Conservation (phyloP, 495 filamentous ascomycete genomes). For the Annulohypoxylon maeteangense region DNA sequence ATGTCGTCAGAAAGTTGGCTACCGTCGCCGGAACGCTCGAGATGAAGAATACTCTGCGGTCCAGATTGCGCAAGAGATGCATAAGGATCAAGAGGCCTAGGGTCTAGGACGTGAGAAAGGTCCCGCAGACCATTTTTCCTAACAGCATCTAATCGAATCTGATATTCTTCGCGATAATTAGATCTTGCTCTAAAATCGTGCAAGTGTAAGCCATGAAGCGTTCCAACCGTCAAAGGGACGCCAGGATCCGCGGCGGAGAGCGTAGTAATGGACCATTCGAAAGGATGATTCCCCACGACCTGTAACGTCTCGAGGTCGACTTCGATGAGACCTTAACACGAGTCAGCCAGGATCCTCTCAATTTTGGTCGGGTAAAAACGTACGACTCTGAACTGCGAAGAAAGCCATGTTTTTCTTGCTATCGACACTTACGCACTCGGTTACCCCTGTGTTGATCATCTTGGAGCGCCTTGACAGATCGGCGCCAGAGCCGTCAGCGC, state of each 20-base stretch:
- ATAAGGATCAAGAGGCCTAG: conserved; percentile 63
- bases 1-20: conserved; percentile 69
- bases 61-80: conserved; percentile 83
- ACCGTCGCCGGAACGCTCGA: conserved; percentile 64
- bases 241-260: conserved; percentile 79
- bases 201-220: conserved; percentile 82
- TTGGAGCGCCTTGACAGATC: conserved; percentile 55
- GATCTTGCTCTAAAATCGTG: conserved; percentile 73
- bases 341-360: conserved; percentile 38
- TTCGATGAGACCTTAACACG: conserved; percentile 70
- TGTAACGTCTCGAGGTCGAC: conserved; percentile 83
- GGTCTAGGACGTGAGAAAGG: conserved; percentile 47
- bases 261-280: conserved; percentile 84
- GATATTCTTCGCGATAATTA: conserved; percentile 29
- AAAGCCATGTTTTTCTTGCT: conserved; percentile 74
- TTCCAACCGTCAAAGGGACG: conserved; percentile 86
- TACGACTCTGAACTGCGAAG: conserved; percentile 77
- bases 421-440: conserved; percentile 87
- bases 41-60: conserved; percentile 83
- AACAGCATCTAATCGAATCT: conserved; percentile 50
- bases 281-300: conserved; percentile 75
- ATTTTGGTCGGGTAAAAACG: conserved; percentile 37
- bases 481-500: conserved; percentile 58
- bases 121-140: conserved; percentile 46
- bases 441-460: conserved; percentile 71